Base-by-base conservation (phyloP, 805 yeast species). In the Scheffersomyces coipomensis region DNA sequence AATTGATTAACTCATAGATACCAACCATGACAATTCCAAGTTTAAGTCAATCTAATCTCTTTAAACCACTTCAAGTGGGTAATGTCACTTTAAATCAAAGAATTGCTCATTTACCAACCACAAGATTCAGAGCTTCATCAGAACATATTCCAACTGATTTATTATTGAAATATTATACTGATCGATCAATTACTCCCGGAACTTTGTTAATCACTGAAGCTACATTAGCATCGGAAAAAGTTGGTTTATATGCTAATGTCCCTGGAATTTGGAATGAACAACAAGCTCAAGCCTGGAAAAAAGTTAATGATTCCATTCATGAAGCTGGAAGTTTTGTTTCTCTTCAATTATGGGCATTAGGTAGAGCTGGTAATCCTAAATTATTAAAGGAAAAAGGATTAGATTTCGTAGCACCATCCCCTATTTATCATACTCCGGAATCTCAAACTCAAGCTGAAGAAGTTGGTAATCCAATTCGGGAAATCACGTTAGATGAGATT, bases 301-400 rank as follows among this genome's bases (percentile, higher is more conserved):
- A 62, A 42, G 64, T 77, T 29, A 55, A 55, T 19, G 72, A 71
- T 18, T 64, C 60, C 9, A 68, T 75, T 17, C 83, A 77, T 49
- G 60, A 47, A 2, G 66, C 73, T 45, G 51, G 55, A 19, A 68
- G 81, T 0, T 64, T 54, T 34, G 52, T 68, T 2, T 58, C 73
- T 34, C 50, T 68, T 24, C 85, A 80, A 60, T 43, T 81, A 16
- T 78, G 82, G 81, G 64, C 60, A 7, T 52, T 77, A 17, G 82
- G 81, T 16, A 58, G 78, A 34, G 64, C 56, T 32, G 64, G 58
- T 19, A 53, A 46, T 22, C 55, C 60, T 13, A 37, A 37, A 3
- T 33, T 55, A 4, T 56, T 60, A 22, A 49, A 61, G 35, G 33
- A 47, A 24, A 33, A 34, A 11, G 58, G 63, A 10, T 39, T 42